These are phyloP conservation scores for Wickerhamomyces canadensis DNA, from an alignment of 805 yeast genomes.

Conservation along the genomic window DNA sequence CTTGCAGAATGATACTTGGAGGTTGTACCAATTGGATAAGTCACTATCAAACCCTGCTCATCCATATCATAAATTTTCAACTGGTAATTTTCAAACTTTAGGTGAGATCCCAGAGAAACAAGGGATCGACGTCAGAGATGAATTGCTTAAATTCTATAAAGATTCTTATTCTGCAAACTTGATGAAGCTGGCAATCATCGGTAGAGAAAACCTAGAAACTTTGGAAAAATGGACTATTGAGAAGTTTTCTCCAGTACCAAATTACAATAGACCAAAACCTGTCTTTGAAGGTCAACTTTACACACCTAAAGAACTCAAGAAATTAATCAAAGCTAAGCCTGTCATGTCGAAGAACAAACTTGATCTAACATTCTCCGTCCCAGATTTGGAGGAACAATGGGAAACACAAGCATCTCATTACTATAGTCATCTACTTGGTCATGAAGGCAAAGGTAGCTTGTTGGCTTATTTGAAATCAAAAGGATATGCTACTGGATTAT, in stretches of 20 bases:
- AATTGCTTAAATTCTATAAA: conserved; percentile 68
- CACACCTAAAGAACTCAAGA: conserved; percentile 42
- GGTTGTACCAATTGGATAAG: conserved; percentile 80
- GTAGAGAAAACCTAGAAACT: conserved; percentile 71
- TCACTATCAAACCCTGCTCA: conserved; percentile 66
- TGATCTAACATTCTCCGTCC: conserved; percentile 65
- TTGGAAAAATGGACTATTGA: conserved; percentile 67
- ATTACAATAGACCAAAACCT: conserved; percentile 30
- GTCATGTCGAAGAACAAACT: conserved; percentile 73
- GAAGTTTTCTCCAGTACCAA: conserved; percentile 58
- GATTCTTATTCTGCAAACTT: conserved; percentile 76
- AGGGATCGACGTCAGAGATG: conserved; percentile 75
- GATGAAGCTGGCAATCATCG: conserved; percentile 82
- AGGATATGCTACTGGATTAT: conserved; percentile 77
- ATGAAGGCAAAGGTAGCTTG: conserved; percentile 86
- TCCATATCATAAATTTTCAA: conserved; percentile 83
- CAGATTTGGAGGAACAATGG: conserved; percentile 70
- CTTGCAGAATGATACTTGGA: conserved; percentile 84
- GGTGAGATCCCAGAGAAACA: conserved; percentile 53
- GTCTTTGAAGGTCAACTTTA: conserved; percentile 43
- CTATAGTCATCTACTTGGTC: conserved; percentile 81
- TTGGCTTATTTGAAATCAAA: conserved; percentile 59
- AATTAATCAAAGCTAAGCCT: conserved; percentile 64
- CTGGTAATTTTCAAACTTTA: conserved; percentile 80
- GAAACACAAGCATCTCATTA: conserved; percentile 64